phyloP scores from a whole-genome alignment of 23 red algal species.

The Gracilariopsis chorda region DNA sequence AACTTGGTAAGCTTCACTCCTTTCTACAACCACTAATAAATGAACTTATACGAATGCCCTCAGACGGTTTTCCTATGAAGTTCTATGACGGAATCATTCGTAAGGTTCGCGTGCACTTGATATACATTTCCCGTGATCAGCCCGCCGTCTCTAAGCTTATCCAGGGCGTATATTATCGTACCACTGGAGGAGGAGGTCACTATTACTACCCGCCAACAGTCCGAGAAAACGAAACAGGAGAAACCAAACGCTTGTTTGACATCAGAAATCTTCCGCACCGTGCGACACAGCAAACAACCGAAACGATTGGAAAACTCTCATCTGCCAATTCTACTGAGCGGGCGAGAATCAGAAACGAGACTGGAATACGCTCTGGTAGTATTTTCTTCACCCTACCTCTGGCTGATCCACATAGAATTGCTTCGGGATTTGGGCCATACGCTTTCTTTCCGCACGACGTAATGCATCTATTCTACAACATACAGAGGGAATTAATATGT shows the following conservation, averaged over 20 bases:
- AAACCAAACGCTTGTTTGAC: neutral
- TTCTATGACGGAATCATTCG: neutral
- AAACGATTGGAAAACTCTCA: neutral
- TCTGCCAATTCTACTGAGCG: too few relatives aligned
- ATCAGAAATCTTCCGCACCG: neutral
- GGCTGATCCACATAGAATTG: neutral
- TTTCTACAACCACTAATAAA: neutral
- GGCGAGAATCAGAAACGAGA: neutral
- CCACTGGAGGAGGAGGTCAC: neutral
- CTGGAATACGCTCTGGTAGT: neutral
- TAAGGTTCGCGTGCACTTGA: neutral
- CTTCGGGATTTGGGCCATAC: neutral
- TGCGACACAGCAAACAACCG: neutral
- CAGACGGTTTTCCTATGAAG: neutral
- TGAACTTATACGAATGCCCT: neutral
- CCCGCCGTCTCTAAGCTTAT: neutral
- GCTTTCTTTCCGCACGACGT: neutral
- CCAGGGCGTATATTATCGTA: neutral
- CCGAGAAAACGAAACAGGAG: neutral
- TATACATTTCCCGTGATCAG: neutral
- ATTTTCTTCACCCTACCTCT: neutral
- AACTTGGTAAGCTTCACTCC: neutral
- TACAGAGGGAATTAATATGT: neutral
- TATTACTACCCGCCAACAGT: slow-evolving; percentile 6
- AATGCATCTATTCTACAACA: slow-evolving; percentile 38